Percentiles rank a stretch among this genome's conserved stretches.
Evolutionary conservation across 179 eudicot genomes (phyloP).

Genomic region (Pouteria campechiana): DNA sequence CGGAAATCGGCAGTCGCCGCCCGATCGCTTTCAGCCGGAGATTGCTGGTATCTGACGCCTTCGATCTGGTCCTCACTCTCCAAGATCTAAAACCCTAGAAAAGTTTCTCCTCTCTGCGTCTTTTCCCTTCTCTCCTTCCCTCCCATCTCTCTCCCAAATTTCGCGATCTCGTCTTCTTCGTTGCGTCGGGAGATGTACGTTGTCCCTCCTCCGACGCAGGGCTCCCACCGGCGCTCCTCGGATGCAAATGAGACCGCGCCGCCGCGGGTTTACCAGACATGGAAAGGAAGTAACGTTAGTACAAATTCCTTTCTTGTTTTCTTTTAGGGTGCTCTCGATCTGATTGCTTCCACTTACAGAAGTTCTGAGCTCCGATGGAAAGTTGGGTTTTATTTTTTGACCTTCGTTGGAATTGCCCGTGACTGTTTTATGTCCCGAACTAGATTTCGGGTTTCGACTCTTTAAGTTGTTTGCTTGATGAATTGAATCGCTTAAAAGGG

Average conservation of each 20-base stretch:
- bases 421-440: not conserved
- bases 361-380: too few species aligned
- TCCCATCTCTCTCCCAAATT: too few species aligned
- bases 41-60: too few species aligned
- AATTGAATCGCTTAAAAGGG: not conserved
- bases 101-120: too few species aligned
- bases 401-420: too few species aligned
- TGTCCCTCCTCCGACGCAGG: conserved; percentile 70
- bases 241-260: conserved; percentile 29
- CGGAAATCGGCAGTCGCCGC: too few species aligned
- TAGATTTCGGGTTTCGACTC: not conserved
- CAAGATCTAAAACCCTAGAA: too few species aligned
- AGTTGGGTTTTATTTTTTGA: too few species aligned
- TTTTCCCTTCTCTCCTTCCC: too few species aligned
- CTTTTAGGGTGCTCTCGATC: not conserved
- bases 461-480: not conserved
- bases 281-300: conserved; percentile 95
- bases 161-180: too few species aligned
- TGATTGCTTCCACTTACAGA: not conserved
- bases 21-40: too few species aligned
- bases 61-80: too few species aligned
- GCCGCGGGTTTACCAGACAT: conserved; percentile 61
- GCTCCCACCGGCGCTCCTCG: conserved; percentile 50
- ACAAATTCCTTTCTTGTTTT: not conserved
- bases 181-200: conserved; percentile 81